Percentiles rank a stretch among this genome's conserved stretches.
phyloP scores from a whole-genome alignment of 495 filamentous ascomycete genomes.

The Margaritispora aquatica region DNA sequence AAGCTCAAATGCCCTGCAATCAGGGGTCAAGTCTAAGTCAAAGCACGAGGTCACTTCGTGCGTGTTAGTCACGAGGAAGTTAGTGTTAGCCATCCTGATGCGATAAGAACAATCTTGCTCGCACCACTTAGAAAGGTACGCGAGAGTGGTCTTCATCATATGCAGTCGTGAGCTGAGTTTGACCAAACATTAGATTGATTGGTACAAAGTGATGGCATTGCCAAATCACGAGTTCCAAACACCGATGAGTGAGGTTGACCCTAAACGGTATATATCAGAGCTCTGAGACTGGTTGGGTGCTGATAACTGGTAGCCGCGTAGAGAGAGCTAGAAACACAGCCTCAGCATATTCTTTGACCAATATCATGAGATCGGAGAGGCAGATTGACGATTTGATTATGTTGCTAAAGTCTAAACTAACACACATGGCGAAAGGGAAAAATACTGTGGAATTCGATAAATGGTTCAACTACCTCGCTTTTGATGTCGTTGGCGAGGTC shows the following conservation, averaged over 20 bases:
- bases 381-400: not conserved
- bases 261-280: not conserved
- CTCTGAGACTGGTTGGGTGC: not conserved
- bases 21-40: not conserved
- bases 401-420: not conserved
- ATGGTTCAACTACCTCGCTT: not conserved
- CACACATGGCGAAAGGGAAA: not conserved
- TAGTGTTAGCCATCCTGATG: not conserved
- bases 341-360: not conserved
- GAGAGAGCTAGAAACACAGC: not conserved
- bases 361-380: not conserved
- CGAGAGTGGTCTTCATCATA: not conserved
- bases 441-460: not conserved
- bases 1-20: too few relatives aligned
- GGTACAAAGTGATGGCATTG: not conserved
- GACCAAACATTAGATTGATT: too few relatives aligned
- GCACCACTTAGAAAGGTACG: not conserved
- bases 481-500: not conserved
- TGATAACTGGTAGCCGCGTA: not conserved
- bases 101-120: not conserved
- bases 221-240: not conserved
- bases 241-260: not conserved
- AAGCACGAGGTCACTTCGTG: not conserved
- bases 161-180: too few relatives aligned
- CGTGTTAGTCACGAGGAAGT: not conserved